Conservation (phyloP, 306 rosid genomes). For the Malus fusca region DNA sequence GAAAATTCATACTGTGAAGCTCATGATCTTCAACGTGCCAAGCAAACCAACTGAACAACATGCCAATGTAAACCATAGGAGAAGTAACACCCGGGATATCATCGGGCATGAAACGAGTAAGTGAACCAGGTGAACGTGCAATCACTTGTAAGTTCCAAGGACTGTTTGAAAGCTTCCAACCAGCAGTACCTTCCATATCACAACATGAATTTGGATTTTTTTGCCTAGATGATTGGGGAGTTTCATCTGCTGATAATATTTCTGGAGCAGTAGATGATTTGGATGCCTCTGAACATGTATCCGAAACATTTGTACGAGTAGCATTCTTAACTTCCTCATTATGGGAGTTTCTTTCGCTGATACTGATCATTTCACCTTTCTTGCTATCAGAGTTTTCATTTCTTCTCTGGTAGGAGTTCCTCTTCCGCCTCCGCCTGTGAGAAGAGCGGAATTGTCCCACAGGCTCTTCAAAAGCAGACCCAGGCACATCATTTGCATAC, state of each 20-base stretch:
- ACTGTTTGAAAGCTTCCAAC: constrained; percentile 98
- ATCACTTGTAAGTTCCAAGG: constrained; percentile 96
- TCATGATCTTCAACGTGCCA: constrained; percentile 99
- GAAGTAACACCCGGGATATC: constrained; percentile 99
- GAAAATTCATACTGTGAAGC: constrained; percentile 97
- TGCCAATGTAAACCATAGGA: constrained; percentile 96
- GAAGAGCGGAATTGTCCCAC: constrained; percentile 56
- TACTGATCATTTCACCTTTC: constrained; percentile 23
- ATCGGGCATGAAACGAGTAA: constrained; percentile 97
- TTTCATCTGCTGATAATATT: constrained; percentile 36
- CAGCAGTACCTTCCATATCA: constrained; percentile 85
- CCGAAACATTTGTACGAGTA: constrained; percentile 21
- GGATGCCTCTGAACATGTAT: constrained; percentile 28
- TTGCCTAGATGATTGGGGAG: constrained; percentile 34
- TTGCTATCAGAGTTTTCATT: constrained; percentile 38
- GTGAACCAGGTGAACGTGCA: constrained; percentile 97
- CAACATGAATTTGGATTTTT: constrained; percentile 38
- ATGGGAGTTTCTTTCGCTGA: constrained; percentile 15
- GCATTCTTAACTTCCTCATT: constrained; percentile 21
- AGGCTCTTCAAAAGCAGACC: constrained; percentile 87
- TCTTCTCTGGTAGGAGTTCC: constrained; percentile 61
- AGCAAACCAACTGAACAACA: constrained; percentile 99
- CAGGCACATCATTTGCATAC: constrained; percentile 98
- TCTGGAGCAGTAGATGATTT: constrained; percentile 26
- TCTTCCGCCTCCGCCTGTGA: constrained; percentile 64